Evolutionary conservation across 192 early-diverging fungal genomes (phyloP).

Genomic region (Chytriomyces hyalinus): DNA sequence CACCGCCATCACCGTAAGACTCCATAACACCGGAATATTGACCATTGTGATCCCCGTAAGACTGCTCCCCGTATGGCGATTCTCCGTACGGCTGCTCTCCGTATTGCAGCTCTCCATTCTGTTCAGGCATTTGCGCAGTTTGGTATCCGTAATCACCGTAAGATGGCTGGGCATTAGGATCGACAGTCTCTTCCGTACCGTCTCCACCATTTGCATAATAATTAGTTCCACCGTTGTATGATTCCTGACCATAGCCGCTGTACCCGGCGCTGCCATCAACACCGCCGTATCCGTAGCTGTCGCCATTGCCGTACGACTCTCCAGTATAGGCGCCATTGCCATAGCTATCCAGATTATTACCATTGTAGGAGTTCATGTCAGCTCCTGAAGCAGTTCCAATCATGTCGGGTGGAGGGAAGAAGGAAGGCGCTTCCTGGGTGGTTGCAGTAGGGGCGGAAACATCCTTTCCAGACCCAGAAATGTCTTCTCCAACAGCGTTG

Average conservation of each 20-base stretch:
- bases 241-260: not conserved
- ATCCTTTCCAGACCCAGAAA: not conserved
- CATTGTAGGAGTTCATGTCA: not conserved
- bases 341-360: slow-evolving; percentile 2
- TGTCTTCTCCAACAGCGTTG: slow-evolving; percentile 61
- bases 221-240: not conserved
- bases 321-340: slow-evolving; percentile 1
- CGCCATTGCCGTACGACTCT: not conserved
- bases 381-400: slow-evolving; percentile 2
- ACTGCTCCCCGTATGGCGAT: not conserved
- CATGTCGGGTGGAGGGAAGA: slow-evolving; percentile 35
- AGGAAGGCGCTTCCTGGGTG: not conserved
- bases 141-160: slow-evolving; percentile 9
- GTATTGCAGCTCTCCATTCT: not conserved
- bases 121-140: not conserved
- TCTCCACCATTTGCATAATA: not conserved
- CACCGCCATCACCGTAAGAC: not conserved
- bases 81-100: slow-evolving; percentile 10
- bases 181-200: too few relatives aligned
- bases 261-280: not conserved
- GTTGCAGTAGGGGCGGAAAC: not conserved
- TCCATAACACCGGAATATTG: not conserved
- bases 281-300: slow-evolving; percentile 4
- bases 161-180: too few relatives aligned
- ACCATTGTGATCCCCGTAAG: not conserved